phyloP scores from a whole-genome alignment of 148 eudicot species.

The Fagopyrum tataricum region DNA sequence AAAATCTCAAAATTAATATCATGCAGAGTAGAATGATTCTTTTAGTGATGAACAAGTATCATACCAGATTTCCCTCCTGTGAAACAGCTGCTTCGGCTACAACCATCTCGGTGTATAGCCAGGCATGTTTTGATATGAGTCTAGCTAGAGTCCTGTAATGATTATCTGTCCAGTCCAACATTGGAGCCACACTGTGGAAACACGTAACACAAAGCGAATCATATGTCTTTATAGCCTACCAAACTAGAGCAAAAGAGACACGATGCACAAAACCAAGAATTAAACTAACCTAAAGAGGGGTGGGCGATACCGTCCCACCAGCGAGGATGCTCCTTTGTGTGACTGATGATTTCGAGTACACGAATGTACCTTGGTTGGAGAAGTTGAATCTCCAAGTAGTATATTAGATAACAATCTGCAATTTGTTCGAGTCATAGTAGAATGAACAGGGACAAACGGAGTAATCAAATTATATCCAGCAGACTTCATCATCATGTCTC shows the following conservation, averaged over 20 bases:
- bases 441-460: conserved; percentile 54
- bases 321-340: conserved; percentile 34
- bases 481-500: conserved; percentile 69
- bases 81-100: conserved; percentile 84
- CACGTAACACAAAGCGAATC: background rate
- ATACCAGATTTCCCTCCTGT: conserved; percentile 74
- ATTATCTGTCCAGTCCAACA: conserved; percentile 98
- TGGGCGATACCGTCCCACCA: conserved; percentile 50
- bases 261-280: background rate
- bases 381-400: conserved; percentile 15
- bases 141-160: conserved; percentile 85
- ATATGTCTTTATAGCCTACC: background rate
- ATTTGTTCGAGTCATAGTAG: conserved; percentile 31
- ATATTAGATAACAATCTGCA: conserved; percentile 29
- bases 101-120: conserved; percentile 96
- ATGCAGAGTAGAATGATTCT: background rate
- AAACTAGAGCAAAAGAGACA: conserved; percentile 9
- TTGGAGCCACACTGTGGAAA: conserved; percentile 74
- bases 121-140: conserved; percentile 74
- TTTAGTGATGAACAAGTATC: conserved; percentile 6
- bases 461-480: conserved; percentile 56
- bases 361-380: conserved; percentile 31
- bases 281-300: conserved; percentile 72
- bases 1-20: background rate
- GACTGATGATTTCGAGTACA: conserved; percentile 26